These are phyloP conservation scores for Pseudogymnoascus sp. DNA, from an alignment of 2,329 filamentous ascomycete genomes.

Conservation along the genomic window DNA sequence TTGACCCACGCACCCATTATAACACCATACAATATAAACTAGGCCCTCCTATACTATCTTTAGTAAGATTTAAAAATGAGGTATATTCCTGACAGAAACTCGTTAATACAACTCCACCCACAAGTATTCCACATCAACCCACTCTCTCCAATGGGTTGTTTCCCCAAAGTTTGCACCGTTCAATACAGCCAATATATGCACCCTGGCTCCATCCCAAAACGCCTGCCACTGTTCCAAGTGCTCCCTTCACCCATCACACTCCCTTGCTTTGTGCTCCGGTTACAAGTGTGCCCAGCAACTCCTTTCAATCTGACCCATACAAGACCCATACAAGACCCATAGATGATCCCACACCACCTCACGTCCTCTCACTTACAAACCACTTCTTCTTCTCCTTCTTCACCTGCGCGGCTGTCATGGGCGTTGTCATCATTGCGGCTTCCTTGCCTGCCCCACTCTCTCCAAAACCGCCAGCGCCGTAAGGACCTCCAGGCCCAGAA, in stretches of 20 bases:
- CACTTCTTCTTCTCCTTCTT: slow-evolving; percentile 8
- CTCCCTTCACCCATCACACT: background rate
- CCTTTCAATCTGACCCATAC: background rate
- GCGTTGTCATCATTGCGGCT: background rate
- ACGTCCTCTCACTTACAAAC: slow-evolving; percentile 3
- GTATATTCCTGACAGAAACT: background rate
- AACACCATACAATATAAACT: background rate
- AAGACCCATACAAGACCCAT: background rate
- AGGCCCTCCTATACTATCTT: background rate
- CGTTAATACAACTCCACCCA: slow-evolving; percentile 3
- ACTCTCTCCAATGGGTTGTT: background rate
- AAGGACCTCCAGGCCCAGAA: background rate
- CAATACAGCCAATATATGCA: background rate
- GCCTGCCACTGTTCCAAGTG: background rate
- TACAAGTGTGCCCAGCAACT: slow-evolving; percentile 1
- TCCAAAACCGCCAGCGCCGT: background rate
- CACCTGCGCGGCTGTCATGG: slow-evolving; percentile 1
- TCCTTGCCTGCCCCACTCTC: background rate
- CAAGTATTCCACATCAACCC: slow-evolving; percentile 3
- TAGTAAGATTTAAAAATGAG: background rate
- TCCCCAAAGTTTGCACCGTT: background rate
- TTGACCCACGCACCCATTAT: background rate
- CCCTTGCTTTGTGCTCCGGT: background rate
- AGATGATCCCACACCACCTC: background rate
- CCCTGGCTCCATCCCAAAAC: background rate